Conservation (phyloP, 2,329 filamentous ascomycete species). For the Aspergillus costaricaensis region DNA sequence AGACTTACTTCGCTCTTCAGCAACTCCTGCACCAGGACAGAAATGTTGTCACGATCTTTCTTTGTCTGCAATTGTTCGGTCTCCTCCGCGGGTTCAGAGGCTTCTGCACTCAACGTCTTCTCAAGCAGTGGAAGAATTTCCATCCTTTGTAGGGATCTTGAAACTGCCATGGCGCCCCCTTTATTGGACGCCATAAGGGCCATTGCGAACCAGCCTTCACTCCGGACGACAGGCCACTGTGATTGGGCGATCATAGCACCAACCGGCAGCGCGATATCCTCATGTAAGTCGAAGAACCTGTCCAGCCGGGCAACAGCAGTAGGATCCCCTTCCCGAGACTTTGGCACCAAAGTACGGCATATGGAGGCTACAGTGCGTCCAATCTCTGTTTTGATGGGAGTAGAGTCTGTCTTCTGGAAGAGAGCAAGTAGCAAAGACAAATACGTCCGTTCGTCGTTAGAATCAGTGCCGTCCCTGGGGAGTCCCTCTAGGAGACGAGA, state of each 20-base stretch:
- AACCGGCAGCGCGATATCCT: conserved; percentile 41
- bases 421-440: conserved; percentile 46
- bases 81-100: conserved; percentile 24
- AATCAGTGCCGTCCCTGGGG: conserved; percentile 32
- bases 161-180: conserved; percentile 36
- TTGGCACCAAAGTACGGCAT: conserved; percentile 42
- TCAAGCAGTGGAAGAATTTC: conserved; percentile 38
- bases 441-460: conserved; percentile 37
- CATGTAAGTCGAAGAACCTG: conserved; percentile 39
- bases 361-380: conserved; percentile 50
- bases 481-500: conserved; percentile 37
- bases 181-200: conserved; percentile 47
- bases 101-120: conserved; percentile 29
- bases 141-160: conserved; percentile 38
- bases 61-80: conserved; percentile 28
- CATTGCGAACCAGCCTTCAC: conserved; percentile 53
- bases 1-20: conserved; percentile 42
- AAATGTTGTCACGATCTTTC: conserved; percentile 46
- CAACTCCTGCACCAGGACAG: conserved; percentile 43
- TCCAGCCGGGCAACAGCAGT: conserved; percentile 30
- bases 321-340: conserved; percentile 25
- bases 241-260: conserved; percentile 48
- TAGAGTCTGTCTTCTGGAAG: conserved; percentile 45
- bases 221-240: conserved; percentile 51
- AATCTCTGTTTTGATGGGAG: conserved; percentile 50